Conservation (phyloP, 129 eudicot genomes). For the Apium graveolens region DNA sequence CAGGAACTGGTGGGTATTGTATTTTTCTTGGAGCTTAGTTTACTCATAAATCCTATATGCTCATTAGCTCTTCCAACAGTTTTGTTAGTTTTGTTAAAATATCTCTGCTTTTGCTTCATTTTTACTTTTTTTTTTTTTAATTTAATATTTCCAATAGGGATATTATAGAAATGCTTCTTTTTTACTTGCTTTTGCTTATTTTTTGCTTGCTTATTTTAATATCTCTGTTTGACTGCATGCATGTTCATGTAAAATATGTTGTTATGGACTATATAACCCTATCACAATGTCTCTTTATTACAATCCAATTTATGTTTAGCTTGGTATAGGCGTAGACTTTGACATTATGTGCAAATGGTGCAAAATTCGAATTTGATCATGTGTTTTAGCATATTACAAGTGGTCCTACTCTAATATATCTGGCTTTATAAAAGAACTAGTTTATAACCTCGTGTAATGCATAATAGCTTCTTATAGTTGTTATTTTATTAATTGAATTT, state of each 20-base stretch:
- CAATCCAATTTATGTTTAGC: background rate
- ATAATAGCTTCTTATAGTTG: too few relatives aligned
- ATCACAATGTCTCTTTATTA: background rate
- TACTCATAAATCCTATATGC: background rate
- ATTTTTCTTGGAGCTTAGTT: background rate
- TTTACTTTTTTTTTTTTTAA: too few relatives aligned
- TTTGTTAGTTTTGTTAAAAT: too few relatives aligned
- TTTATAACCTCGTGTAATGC: too few relatives aligned
- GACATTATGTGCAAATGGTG: background rate
- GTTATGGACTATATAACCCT: background rate
- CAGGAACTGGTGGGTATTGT: constrained; percentile 74
- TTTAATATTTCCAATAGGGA: too few relatives aligned
- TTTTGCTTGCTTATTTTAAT: too few relatives aligned
- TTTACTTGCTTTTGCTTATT: too few relatives aligned
- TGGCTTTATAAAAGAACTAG: background rate
- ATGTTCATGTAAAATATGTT: background rate
- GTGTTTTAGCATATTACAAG: background rate
- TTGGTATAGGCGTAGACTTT: too few relatives aligned
- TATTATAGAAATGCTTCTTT: too few relatives aligned
- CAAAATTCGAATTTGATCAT: too few relatives aligned
- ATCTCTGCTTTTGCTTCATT: too few relatives aligned
- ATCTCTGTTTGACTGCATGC: background rate
- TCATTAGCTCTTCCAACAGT: background rate
- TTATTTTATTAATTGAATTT: too few relatives aligned
- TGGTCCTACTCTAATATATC: background rate